Evolutionary conservation across 805 yeast species (phyloP), one percentile per base, ranked within the genome.

Genomic region (Pichia pseudocactophila): DNA sequence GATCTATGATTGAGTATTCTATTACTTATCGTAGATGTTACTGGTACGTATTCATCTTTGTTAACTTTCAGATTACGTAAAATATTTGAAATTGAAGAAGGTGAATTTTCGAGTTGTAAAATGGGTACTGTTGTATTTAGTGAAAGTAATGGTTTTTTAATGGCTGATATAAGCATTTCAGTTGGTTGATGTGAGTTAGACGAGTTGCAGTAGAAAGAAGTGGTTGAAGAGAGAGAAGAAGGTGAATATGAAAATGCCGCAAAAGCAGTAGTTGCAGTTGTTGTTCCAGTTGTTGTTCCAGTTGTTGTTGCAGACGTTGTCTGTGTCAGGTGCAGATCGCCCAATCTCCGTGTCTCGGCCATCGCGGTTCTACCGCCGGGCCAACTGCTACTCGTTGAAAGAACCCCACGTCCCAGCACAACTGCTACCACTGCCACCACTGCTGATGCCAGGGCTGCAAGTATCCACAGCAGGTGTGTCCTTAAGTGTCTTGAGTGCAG

Each of bases 1-100:
- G 50, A 30, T 28, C 64, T 39, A 30, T 51, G 53, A 4, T 44
- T 43, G 3, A 58, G 44, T 25, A 59, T 51, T 1, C 56, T 43
- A 25, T 55, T 44, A 19, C 13, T 12, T 18, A 16, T 12, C 6
- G 35, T 19, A 16, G 25, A 22, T 22, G 25, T 22, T 22, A 22
- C 25, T 22, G 25, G 25, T 22, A 22, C 25, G 25, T 22, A 22
- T 22, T 22, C 25, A 22, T 22, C 25, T 22, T 22, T 22, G 25
- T 5, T 22, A 22, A 22, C 25, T 22, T 5, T 22, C 8, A 22
- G 8, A 22, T 22, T 22, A 22, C 25, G 33, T 30, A 30, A n/a
- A 30, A 10, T 30, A 30, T 30, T 30, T 7, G 33, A 16, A 16
- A 30, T 30, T 16, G 33, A 30, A 16, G 15, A n/a, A n/a, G 7